Evolutionary conservation across 192 early-diverging fungal species (phyloP), one percentile per base, ranked within the genome.

Genomic region (Umbelopsis ramanniana): DNA sequence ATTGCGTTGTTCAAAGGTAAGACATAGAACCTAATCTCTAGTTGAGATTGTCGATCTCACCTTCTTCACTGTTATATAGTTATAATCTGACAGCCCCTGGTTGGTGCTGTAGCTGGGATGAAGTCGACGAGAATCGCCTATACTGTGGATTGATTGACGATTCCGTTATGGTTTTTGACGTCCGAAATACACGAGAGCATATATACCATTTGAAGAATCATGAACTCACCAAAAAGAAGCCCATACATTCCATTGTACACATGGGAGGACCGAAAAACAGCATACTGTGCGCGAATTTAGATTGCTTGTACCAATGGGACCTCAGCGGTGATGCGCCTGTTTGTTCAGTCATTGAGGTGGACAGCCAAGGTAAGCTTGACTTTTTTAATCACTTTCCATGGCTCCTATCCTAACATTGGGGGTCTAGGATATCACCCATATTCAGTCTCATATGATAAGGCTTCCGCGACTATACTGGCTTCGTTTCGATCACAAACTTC

Each of bases 91-190:
- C 37, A 9, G 24, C 23, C n/a, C 48, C 74, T 15, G 74, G 69
- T 14, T 75, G 74, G 74, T 75, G 69, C 52, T 75, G 74, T 53
- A 48, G 60, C 14, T 46, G 50, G 37, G 74, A 75, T 53, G 11
- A 11, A 2, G 10, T 33, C 4, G 47, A 75, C n/a, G 26, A 60
- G 9, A 75, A 75, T 55, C 53, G 38, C 4, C 19, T 75, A 5
- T 75, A 75, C n/a, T 75, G 74, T 67, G 74, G 74, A 22, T 23
- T 75, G n/a, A 29, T 33, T 0, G 70, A 75, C 29, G 63, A 70
- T 29, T 47, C 74, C 5, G 40, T 71, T 4, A 37, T 75, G 46
- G 50, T 75, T 0, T 75, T 70, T 54, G 74, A 75, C 17, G 66
- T 71, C 0, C 69, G 74, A 5, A 75, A 75, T 33, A 71, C 74